Percentiles rank a stretch among this genome's conserved stretches.
Conservation (phyloP, 768 basidiomycete genomes). For the Boletus subparvulus region DNA sequence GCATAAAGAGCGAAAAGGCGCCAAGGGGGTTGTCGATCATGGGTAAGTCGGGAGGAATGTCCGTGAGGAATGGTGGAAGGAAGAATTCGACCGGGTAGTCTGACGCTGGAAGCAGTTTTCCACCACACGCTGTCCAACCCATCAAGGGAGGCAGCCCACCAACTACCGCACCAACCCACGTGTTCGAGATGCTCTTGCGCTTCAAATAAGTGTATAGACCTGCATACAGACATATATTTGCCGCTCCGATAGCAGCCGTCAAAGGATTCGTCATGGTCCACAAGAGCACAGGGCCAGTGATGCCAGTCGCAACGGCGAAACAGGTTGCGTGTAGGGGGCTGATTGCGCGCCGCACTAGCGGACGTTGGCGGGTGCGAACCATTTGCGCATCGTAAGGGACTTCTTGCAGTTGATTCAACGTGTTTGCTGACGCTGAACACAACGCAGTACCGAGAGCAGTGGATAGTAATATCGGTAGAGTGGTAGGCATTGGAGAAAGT, state of each 20-base stretch:
- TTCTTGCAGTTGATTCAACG: constrained; percentile 94
- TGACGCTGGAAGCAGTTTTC: constrained; percentile 64
- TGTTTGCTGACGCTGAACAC: constrained; percentile 90
- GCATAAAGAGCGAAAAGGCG: constrained; percentile 74
- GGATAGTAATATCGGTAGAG: constrained; percentile 79
- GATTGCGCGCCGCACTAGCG: constrained; percentile 83
- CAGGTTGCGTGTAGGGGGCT: constrained; percentile 78
- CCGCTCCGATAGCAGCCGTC: constrained; percentile 78
- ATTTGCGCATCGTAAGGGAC: constrained; percentile 97
- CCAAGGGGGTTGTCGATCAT: constrained; percentile 78
- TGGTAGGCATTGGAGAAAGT: constrained; percentile 82
- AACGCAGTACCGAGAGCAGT: constrained; percentile 88
- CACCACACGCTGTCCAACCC: constrained; percentile 98
- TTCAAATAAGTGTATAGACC: constrained; percentile 93
- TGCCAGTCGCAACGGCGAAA: constrained; percentile 76
- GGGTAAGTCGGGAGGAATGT: constrained; percentile 41
- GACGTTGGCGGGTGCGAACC: constrained; percentile 83
- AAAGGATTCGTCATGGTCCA: constrained; percentile 83
- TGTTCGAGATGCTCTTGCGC: constrained; percentile 76
- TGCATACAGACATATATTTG: constrained; percentile 88
- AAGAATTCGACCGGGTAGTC: constrained; percentile 58
- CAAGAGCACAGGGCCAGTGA: constrained; percentile 75
- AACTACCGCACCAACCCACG: constrained; percentile 93
- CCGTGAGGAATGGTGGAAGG: constrained; percentile 58
- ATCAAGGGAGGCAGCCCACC: constrained; percentile 93